Conservation (phyloP, 192 early-diverging fungal genomes). For the Backusella tarrabulga region DNA sequence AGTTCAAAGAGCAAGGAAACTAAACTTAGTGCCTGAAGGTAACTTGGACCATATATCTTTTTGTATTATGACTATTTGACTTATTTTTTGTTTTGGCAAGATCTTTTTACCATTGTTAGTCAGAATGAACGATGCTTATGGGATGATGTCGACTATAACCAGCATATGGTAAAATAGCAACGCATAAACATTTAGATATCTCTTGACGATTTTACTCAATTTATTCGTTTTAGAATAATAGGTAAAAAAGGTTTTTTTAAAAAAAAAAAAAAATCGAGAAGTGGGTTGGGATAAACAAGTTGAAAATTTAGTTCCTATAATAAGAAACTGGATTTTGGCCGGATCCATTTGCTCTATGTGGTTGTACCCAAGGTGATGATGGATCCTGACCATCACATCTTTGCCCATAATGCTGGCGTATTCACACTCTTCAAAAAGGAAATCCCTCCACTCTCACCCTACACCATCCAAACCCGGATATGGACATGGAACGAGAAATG, state of each 20-base stretch:
- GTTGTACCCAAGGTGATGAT: slow-evolving; percentile 25
- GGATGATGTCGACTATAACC: slow-evolving; percentile 50
- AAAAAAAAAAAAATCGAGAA: not conserved
- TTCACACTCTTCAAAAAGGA: slow-evolving; percentile 49
- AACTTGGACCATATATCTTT: not conserved
- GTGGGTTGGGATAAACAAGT: not conserved
- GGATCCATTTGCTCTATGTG: slow-evolving; percentile 31
- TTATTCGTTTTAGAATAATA: slow-evolving; percentile 11
- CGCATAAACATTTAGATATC: not conserved
- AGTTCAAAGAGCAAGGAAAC: slow-evolving; percentile 17
- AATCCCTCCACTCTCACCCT: slow-evolving; percentile 44
- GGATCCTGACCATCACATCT: slow-evolving; percentile 20
- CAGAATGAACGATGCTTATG: slow-evolving; percentile 43
- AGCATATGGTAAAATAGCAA: slow-evolving; percentile 41
- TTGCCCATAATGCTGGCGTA: slow-evolving; percentile 36
- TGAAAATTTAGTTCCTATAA: slow-evolving; percentile 39
- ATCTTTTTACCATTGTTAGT: slow-evolving; percentile 32
- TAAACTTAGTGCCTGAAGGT: slow-evolving; percentile 13
- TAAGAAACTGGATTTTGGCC: slow-evolving; percentile 50
- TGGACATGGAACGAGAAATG: slow-evolving; percentile 59
- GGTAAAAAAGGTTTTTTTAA: slow-evolving; percentile 8
- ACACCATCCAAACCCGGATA: slow-evolving; percentile 44
- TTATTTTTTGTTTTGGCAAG: not conserved
- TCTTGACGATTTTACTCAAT: not conserved
- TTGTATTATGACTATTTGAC: not conserved